Percentiles rank a stretch among this genome's conserved stretches.
phyloP scores from a whole-genome alignment of 1,139 yeast species.

The Pichia sorboxylosa region DNA sequence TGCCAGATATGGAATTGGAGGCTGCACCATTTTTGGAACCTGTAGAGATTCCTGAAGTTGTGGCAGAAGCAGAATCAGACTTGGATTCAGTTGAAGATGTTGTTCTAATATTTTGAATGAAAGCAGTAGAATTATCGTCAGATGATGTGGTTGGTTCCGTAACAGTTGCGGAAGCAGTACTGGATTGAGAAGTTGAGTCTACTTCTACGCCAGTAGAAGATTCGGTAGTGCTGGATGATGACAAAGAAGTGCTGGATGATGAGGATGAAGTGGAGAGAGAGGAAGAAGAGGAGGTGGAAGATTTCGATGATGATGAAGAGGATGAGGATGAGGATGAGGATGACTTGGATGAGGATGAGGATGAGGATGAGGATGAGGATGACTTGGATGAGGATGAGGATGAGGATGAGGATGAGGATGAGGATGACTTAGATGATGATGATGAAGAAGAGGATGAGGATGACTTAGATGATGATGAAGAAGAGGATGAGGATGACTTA shows the following conservation, averaged over 20 bases:
- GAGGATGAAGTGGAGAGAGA: conserved; percentile 1
- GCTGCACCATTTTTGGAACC: not conserved
- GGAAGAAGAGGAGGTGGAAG: not conserved
- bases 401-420: not conserved
- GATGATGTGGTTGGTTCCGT: too few species aligned
- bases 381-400: not conserved
- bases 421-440: not conserved
- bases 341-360: conserved; percentile 1
- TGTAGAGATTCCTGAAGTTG: not conserved
- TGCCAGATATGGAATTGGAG: not conserved
- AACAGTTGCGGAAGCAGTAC: not conserved
- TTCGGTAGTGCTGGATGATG: conserved; percentile 2
- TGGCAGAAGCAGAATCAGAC: not conserved
- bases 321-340: conserved; percentile 1
- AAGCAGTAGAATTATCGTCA: too few species aligned
- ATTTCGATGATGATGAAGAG: not conserved
- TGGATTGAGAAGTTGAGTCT: not conserved
- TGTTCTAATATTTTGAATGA: too few species aligned
- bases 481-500: conserved; percentile 2
- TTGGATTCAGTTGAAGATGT: too few species aligned
- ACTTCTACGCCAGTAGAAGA: conserved; percentile 1
- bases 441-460: not conserved
- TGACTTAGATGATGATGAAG: conserved; percentile 1
- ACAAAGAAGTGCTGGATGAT: conserved; percentile 1
- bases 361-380: not conserved